Evolutionary conservation across 148 eudicot species (phyloP), one percentile per base, ranked within the genome.

Genomic region (Rhododendron molle): DNA sequence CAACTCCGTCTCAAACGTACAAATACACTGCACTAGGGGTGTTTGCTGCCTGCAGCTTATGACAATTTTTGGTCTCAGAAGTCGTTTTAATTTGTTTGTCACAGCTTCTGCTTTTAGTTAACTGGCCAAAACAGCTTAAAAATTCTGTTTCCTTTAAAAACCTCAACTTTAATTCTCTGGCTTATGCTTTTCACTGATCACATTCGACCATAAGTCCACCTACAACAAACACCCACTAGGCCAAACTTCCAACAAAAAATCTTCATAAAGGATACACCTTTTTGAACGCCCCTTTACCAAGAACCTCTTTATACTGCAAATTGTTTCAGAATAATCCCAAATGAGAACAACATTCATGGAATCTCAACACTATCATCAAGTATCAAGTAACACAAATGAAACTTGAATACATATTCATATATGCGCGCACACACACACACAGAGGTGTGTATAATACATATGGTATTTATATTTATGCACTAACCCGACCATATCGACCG

Each of bases 211-310:
- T 1, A 71, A 71, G 8, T 71, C 7, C 40, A 71, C 7, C 74
- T 69, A 28, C 36, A 69, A 28, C 34, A 28, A 69, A 30, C 74
- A 28, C 74, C 36, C 74, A 69, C 7, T 26, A 30, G 77, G 46
- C 12, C 36, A 83, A 13, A 69, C 83, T 74, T 14, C 9, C 65
- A 71, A 7, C 81, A 20, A 65, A 72, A 67, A 28, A 23, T 12
- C 28, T 28, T 7, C 30, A 56, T 9, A 20, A 85, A 94, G 98
- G 98, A 95, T 97, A 97, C 99, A 95, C 99, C 90, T 97, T 97
- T 88, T 97, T 97, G 90, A 93, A 97, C 86, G 99, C 99, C 79
- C 99, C 99, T 92, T 90, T 97, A 10, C 99, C 99, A 32, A 97
- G 88, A 76, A 94, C 89, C 88, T 92, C 95, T 88, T 94, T 93